Conservation (phyloP, 139 green algal species). For the Chlorella sorokiniana region DNA sequence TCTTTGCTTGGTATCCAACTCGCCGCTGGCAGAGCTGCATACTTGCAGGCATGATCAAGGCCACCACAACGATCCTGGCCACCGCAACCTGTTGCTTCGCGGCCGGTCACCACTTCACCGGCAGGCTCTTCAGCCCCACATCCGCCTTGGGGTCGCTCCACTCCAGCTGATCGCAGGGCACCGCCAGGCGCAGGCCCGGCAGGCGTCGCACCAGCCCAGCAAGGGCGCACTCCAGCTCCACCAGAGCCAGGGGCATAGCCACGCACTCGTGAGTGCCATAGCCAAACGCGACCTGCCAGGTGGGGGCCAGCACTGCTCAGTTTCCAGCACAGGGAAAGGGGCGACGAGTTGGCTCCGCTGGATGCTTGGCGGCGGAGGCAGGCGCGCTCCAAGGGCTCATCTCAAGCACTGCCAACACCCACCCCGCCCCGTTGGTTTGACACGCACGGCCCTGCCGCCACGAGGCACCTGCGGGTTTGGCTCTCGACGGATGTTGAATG, state of each 20-base stretch:
- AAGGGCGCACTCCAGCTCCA: constrained; percentile 40
- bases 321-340: not conserved
- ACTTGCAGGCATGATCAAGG: too few species aligned
- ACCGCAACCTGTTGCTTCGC: too few species aligned
- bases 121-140: constrained; percentile 42
- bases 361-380: not conserved
- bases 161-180: constrained; percentile 37
- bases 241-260: constrained; percentile 34
- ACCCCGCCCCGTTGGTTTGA: too few species aligned
- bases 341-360: not conserved
- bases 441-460: not conserved
- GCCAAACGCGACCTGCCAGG: constrained; percentile 23
- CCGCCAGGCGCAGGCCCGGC: constrained; percentile 34
- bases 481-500: constrained; percentile 45
- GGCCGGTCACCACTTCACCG: constrained; percentile 45
- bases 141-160: constrained; percentile 33
- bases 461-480: constrained; percentile 28
- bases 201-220: constrained; percentile 25
- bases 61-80: too few species aligned
- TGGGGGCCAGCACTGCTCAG: not conserved
- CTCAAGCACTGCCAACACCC: not conserved
- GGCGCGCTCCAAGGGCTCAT: too few species aligned
- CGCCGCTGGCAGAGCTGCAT: too few species aligned
- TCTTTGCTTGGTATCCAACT: too few species aligned
- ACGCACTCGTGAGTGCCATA: constrained; percentile 41